Evolutionary conservation across 805 yeast genomes (phyloP), one percentile per base, ranked within the genome.

Genomic region (Monosporozyma aerobia): DNA sequence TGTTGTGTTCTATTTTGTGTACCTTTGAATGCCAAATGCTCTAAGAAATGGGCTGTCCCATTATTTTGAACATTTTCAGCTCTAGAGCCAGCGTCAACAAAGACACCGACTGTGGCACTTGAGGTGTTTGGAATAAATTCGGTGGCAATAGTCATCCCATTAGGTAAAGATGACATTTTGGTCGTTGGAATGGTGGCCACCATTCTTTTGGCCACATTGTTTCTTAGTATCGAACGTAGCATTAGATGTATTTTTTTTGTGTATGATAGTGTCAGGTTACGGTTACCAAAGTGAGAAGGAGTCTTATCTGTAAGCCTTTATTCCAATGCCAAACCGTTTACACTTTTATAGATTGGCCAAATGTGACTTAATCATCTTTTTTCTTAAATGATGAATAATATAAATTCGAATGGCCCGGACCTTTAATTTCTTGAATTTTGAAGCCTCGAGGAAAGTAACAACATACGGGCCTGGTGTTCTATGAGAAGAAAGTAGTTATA

Each of bases 41-140:
- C 99, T 53, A 94, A 73, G 67, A 94, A 94, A 72, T 94, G 99
- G 0, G 99, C 99, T 7, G 98, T 90, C 48, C 99, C 99, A 61
- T 90, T 90, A 64, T 77, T 77, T 63, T 87, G 81, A 47, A 76
- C 75, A 62, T 82, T 85, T 70, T 94, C 99, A 3, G 98, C 98
- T 56, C 99, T 78, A 3, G 97, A 90, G 2, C 99, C 99, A 43
- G 99, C 97, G 71, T 94, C 97, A 56, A 94, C 90, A 92, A 97
- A 95, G 52, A 94, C 92, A 2, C 98, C 99, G 13, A 94, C 97
- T 1, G 99, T 94, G 56, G 99, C 98, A 45, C 97, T 90, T 60
- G 85, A 78, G 7, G 95, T 83, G 56, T 86, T 83, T 10, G 98
- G 98, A 66, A 87, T 81, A 45, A 77, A 64, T 67, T 94, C 98